A percentile compares a stretch with the other conserved stretches of the same genome.
Evolutionary conservation across 495 filamentous ascomycete genomes (phyloP).

Genomic region (Daldinia caldariorum): DNA sequence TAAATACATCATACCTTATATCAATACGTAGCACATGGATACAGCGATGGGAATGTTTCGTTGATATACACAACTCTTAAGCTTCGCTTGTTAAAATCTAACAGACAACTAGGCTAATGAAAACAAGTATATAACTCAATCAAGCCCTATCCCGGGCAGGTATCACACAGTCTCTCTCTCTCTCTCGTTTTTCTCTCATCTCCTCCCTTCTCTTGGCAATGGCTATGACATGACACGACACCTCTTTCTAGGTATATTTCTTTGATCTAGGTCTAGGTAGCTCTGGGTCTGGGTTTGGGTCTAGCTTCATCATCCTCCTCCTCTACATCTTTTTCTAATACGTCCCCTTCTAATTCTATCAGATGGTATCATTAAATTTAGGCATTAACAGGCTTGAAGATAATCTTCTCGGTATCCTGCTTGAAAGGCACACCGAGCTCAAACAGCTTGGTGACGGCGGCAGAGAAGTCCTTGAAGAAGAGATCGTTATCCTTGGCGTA

Average conservation of each 20-base stretch:
- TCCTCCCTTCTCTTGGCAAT: constrained; percentile 7
- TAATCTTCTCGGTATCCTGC: constrained; percentile 69
- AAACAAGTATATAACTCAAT: constrained; percentile 24
- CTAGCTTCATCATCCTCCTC: constrained; percentile 11
- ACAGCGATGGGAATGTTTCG: neutral
- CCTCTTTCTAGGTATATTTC: constrained; percentile 24
- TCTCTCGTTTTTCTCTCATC: neutral
- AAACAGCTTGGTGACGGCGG: constrained; percentile 81
- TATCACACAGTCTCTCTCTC: neutral
- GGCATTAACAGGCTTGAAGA: constrained; percentile 74
- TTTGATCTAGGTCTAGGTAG: neutral
- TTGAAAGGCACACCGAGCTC: constrained; percentile 95
- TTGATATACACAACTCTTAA: constrained; percentile 16
- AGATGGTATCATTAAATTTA: constrained; percentile 43
- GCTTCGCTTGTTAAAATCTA: constrained; percentile 1
- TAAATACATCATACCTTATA: too few species aligned
- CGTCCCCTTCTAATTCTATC: constrained; percentile 26
- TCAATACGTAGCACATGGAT: neutral
- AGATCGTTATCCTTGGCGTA: constrained; percentile 91
- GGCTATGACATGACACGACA: constrained; percentile 7
- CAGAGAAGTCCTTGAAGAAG: constrained; percentile 94
- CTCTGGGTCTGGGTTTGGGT: constrained; percentile 37
- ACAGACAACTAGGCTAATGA: constrained; percentile 27
- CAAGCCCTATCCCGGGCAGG: constrained; percentile 9
- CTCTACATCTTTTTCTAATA: constrained; percentile 21